A percentile compares a stretch with the other conserved stretches of the same genome.
Conservation (phyloP, 164 flowering plant genomes). For the Liquidambar formosana region DNA sequence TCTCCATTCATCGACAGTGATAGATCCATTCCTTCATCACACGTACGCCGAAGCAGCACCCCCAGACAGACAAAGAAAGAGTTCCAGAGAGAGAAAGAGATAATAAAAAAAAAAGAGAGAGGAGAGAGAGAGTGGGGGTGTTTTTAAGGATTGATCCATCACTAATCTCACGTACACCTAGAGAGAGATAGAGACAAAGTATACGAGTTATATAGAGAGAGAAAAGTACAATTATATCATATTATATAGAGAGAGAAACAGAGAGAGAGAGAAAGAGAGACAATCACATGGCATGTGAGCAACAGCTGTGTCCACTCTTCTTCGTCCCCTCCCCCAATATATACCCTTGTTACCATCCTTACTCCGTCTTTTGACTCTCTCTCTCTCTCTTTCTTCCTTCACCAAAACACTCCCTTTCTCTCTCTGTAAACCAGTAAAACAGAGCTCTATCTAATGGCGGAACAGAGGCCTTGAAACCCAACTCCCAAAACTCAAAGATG, state of each 20-base stretch:
- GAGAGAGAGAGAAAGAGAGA: constrained; percentile 13
- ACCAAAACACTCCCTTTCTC: constrained; percentile 8
- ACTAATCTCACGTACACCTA: too few species aligned
- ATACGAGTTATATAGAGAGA: constrained; percentile 20
- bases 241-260: constrained; percentile 12
- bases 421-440: constrained; percentile 19
- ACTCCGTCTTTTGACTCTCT: constrained; percentile 38
- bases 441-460: constrained; percentile 37
- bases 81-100: too few species aligned
- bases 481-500: neutral
- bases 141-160: too few species aligned
- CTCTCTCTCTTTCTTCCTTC: constrained; percentile 24
- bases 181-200: too few species aligned
- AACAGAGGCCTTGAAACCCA: constrained; percentile 19
- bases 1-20: constrained; percentile 32
- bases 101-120: too few species aligned
- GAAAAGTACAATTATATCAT: constrained; percentile 7
- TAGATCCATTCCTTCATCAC: constrained; percentile 27
- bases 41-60: constrained; percentile 28
- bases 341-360: constrained; percentile 50
- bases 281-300: constrained; percentile 82
- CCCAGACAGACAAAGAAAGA: too few species aligned
- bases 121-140: too few species aligned
- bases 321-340: constrained; percentile 33
- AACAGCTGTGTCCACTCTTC: constrained; percentile 61